Evolutionary conservation across 2,329 filamentous ascomycete species (phyloP), one percentile per base, ranked within the genome.

Genomic region (Colletotrichum trifolii): DNA sequence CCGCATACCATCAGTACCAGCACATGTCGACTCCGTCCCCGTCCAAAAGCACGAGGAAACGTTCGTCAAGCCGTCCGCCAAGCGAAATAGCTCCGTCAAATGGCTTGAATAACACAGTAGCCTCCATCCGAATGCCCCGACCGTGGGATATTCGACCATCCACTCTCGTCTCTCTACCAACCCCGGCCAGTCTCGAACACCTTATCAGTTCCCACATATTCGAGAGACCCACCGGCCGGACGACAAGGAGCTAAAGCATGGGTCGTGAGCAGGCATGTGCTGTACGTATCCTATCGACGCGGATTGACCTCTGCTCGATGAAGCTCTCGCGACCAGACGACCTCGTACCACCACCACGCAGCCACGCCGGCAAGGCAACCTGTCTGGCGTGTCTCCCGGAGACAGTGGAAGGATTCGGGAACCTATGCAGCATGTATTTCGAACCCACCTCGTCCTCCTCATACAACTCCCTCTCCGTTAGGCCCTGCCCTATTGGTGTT

Each of bases 121-220:
- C 46, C 48, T 57, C 15, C n/a, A 53, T 49, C 58, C 63, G 58
- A 62, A 33, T 38, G 40, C 62, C 62, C 62, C 50, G 57, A 47
- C 59, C 58, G 50, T 55, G 39, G 56, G 17, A 25, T 49, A 36
- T 4, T 13, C 25, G 12, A 35, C 49, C 57, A 7, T 53, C 53
- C 25, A 25, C 25, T 25, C 25, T 25, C 25, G 25, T 25, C 25
- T 25, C 25, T 25, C 25, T 25, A 25, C 25, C 25, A 11, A 50
- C 40, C 61, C 61, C 49, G n/a, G 36, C 40, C 42, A 46, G 56
- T 39, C 15, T 57, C 61, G 36, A 55, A 43, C 52, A 17, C 50
- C 66, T 67, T 67, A 67, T 67, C 66, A 67, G 66, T 66, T 17
- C 64, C 63, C 66, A 67, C 63, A 62, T 62, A 25, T 66, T 56